Evolutionary conservation across 2,329 filamentous ascomycete genomes (phyloP).

Genomic region (Neofusicoccum sp.): DNA sequence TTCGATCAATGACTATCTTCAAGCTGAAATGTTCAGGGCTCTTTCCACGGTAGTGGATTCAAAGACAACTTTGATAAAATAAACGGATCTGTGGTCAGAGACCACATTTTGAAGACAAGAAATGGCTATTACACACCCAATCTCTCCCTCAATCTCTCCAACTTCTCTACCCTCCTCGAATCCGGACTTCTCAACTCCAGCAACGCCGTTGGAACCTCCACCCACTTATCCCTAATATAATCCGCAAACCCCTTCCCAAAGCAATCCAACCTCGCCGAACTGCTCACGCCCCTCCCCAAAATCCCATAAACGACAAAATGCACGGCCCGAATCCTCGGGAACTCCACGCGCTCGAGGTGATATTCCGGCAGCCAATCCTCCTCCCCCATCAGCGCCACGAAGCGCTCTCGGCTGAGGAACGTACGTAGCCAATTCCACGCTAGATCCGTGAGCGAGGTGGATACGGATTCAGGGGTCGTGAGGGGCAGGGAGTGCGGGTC

Average conservation of each 20-base stretch:
- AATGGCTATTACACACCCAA: too few relatives aligned
- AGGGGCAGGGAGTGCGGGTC: slow-evolving; percentile 1
- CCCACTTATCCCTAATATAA: background rate
- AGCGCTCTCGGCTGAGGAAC: slow-evolving; percentile 24
- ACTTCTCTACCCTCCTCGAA: background rate
- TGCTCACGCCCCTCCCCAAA: slow-evolving; percentile 33
- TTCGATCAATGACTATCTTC: too few relatives aligned
- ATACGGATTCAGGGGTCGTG: too few relatives aligned
- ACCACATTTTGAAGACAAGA: too few relatives aligned
- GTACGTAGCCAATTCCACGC: slow-evolving; percentile 36
- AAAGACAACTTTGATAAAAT: too few relatives aligned
- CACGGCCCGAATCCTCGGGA: slow-evolving; percentile 34
- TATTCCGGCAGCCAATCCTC: slow-evolving; percentile 31
- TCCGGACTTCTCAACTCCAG: background rate
- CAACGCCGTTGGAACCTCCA: background rate
- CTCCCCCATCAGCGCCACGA: slow-evolving; percentile 28
- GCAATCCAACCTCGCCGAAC: background rate
- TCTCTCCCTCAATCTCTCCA: background rate
- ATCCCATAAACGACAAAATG: slow-evolving; percentile 44
- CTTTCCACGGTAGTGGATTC: too few relatives aligned
- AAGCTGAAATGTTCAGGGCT: too few relatives aligned
- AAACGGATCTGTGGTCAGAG: too few relatives aligned
- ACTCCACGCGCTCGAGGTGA: slow-evolving; percentile 36
- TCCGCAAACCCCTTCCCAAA: background rate
- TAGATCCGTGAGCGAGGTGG: slow-evolving; percentile 25